Base-by-base conservation (phyloP, 2,329 filamentous ascomycete genomes). In the Exophiala sideris region DNA sequence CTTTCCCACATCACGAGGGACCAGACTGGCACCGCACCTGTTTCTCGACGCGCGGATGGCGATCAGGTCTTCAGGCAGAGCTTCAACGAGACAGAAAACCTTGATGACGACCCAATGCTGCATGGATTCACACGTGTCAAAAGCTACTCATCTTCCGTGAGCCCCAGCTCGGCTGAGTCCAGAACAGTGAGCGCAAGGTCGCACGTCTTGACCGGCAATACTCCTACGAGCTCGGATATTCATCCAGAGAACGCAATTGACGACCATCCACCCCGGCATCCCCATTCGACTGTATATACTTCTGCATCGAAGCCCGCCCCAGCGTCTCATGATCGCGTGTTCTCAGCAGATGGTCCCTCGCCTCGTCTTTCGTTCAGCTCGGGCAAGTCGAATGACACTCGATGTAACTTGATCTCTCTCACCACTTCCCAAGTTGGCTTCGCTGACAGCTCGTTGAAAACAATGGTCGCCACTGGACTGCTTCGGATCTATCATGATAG, bases 371-470 rank as follows among this genome's bases (percentile, higher is more conserved):
- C 57, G 5, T 45, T 35, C 44, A 36, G 40, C 33, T 47, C 53
- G 11, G 14, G 33, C 14, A 33, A 34, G 5, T 24, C 50, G 20
- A 45, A 38, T 32, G 32, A 18, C 10, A 40, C 18, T 9, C 45
- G 40, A 35, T 41, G 32, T 16, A 58, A 34, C 29, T 40, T 47
- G 11, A 40, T 47, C 14, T 44, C 45, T 4, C 45, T 57, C 7
- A 52, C 48, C 9, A 42, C 50, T 5, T 29, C 35, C 9, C 57
- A 57, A 21, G 29, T 66, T 65, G 5, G 65, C 68, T 35, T 72
- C 18, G 62, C 70, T 6, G 65, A 63, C 11, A 63, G 67, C 34
- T 67, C 65, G 44, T 70, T 71, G 50, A 73, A 69, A 32, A 62
- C 67, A 2, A 66, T 70, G 29, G 64, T 76, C 61, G 70, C 66